Conservation (phyloP, 495 filamentous ascomycete species). For the Xylaria castorea region DNA sequence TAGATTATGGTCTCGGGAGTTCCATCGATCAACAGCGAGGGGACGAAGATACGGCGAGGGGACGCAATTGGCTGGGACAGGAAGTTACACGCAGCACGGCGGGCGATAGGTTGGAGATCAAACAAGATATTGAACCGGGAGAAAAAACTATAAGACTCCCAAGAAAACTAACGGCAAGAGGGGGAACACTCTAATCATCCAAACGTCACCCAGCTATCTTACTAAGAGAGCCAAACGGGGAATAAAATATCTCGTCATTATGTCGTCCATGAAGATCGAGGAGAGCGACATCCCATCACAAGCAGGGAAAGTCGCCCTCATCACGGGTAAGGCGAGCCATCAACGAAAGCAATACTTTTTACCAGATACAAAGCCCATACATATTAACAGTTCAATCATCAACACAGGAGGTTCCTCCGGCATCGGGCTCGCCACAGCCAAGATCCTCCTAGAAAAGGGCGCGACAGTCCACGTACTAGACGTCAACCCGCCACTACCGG, state of each 20-base stretch:
- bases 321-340: slow-evolving; percentile 24
- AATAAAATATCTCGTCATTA: not conserved
- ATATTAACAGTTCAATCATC: not conserved
- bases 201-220: not conserved
- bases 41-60: not conserved
- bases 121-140: not conserved
- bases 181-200: not conserved
- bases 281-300: slow-evolving; percentile 18
- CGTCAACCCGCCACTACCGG: slow-evolving; percentile 7
- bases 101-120: not conserved
- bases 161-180: not conserved
- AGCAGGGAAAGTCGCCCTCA: slow-evolving; percentile 19
- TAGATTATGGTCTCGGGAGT: not conserved
- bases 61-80: not conserved
- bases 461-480: slow-evolving; percentile 26
- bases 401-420: slow-evolving; percentile 21
- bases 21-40: not conserved
- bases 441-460: slow-evolving; percentile 19
- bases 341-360: not conserved
- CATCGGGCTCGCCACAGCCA: slow-evolving; percentile 24
- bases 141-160: not conserved
- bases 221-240: not conserved
- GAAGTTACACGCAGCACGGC: not conserved
- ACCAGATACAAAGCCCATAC: not conserved
- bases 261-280: slow-evolving; percentile 19